Evolutionary conservation across 805 yeast genomes (phyloP), one percentile per base, ranked within the genome.

Genomic region (Grigorovia jiainica): DNA sequence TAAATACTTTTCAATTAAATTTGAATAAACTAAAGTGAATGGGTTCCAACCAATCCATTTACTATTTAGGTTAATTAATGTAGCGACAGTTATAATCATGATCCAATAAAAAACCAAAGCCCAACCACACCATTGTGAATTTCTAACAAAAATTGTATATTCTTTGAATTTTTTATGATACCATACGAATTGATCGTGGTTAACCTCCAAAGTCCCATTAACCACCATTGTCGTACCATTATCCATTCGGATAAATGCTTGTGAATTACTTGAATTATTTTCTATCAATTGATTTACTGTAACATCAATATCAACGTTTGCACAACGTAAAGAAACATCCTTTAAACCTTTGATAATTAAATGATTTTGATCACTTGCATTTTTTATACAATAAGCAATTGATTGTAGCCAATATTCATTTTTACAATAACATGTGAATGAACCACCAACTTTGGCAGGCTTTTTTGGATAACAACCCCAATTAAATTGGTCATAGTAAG

Each of bases 331-430:
- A 24, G 60, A 53, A 4, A 70, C 41, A 50, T 71, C 72, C 34
- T 49, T 51, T 34, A 64, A 64, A 1, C 70, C 75, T 41, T 70
- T 71, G 13, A 60, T 51, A 7, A 58, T 47, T 25, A 57, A 54
- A 13, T 48, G 47, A 15, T 59, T 51, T 32, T 53, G 52, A 32
- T 55, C 52, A 2, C 69, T 57, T 34, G 61, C 58, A 11, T 53
- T 52, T 25, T 60, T 50, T 15, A 71, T 57, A 53, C 76, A 71
- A 36, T 57, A 60, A 1, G 74, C 58, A 1, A 70, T 61, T 0
- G 72, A 61, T 1, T 72, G 73, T 20, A 70, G 43, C 73, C 73
- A 71, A 34, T 68, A 61, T 17, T 58, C 44, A 47, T 69, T 68
- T 4, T 50, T 48, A 48, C 76, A 71, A 16, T 68, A 64, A 41